Percentiles rank a stretch among this genome's conserved stretches.
Evolutionary conservation across 805 yeast species (phyloP).

Genomic region (Cyberlindnera sargentensis): DNA sequence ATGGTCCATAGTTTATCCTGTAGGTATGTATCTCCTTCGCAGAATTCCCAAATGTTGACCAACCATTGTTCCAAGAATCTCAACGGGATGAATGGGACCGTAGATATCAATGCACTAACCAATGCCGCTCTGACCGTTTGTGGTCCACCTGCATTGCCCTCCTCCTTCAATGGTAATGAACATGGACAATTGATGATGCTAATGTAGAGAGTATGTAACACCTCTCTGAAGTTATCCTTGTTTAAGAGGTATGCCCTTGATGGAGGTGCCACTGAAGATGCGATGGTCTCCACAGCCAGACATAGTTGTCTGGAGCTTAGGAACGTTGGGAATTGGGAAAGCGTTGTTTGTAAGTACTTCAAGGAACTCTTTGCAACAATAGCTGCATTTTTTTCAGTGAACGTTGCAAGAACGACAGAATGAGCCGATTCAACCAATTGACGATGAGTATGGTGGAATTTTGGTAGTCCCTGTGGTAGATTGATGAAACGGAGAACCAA

Average conservation of each 20-base stretch:
- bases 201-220: slow-evolving; percentile 36
- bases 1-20: slow-evolving; percentile 42
- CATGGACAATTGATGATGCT: slow-evolving; percentile 35
- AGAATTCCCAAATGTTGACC: slow-evolving; percentile 32
- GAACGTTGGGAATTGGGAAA: slow-evolving; percentile 48
- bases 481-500: slow-evolving; percentile 19
- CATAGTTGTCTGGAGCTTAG: slow-evolving; percentile 49
- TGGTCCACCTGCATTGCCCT: slow-evolving; percentile 14
- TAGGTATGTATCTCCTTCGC: slow-evolving; percentile 25
- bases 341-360: slow-evolving; percentile 39
- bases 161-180: slow-evolving; percentile 17
- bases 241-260: slow-evolving; percentile 26
- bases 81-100: slow-evolving; percentile 47
- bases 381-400: slow-evolving; percentile 17
- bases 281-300: slow-evolving; percentile 50
- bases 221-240: slow-evolving; percentile 24
- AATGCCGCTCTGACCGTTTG: slow-evolving; percentile 40
- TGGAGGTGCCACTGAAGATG: slow-evolving; percentile 36
- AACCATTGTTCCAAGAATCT: slow-evolving; percentile 40
- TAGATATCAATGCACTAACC: slow-evolving; percentile 38
- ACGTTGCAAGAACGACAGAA: slow-evolving; percentile 43
- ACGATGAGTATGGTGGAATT: slow-evolving; percentile 11
- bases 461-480: slow-evolving; percentile 7
- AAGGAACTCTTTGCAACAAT: slow-evolving; percentile 14
- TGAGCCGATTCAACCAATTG: slow-evolving; percentile 55